phyloP scores from a whole-genome alignment of 2,329 filamentous ascomycete genomes.

The Alternaria sp. region DNA sequence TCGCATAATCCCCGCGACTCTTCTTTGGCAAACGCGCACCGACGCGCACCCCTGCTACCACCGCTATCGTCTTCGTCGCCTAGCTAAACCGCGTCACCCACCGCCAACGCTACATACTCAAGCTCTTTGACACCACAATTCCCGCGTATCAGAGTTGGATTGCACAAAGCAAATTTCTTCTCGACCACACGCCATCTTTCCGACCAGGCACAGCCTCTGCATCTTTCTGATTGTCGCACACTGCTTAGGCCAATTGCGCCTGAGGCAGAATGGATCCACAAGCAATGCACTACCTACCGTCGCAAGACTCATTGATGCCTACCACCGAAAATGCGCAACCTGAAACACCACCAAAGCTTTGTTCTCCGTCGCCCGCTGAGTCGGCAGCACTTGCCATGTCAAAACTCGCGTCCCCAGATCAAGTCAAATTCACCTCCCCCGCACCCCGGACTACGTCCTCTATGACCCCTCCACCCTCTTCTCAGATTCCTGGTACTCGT shows the following conservation, averaged over 20 bases:
- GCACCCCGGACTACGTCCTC: slow-evolving; percentile 57
- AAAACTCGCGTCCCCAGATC: slow-evolving; percentile 35
- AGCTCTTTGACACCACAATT: slow-evolving; percentile 3
- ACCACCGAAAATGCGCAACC: slow-evolving; percentile 42
- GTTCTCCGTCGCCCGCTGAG: slow-evolving; percentile 30
- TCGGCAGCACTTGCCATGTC: slow-evolving; percentile 28
- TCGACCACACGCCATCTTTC: slow-evolving; percentile 1
- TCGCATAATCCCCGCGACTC: slow-evolving; percentile 24
- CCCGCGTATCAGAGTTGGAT: slow-evolving; percentile 17
- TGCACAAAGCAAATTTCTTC: slow-evolving; percentile 13
- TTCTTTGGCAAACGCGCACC: slow-evolving; percentile 26
- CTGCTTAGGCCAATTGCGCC: slow-evolving; percentile 27
- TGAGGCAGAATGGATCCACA: slow-evolving; percentile 43
- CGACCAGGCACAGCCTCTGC: slow-evolving; percentile 5
- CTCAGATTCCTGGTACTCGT: slow-evolving; percentile 60
- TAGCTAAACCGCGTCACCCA: slow-evolving; percentile 11
- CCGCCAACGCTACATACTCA: slow-evolving; percentile 5
- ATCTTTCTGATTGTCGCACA: slow-evolving; percentile 39
- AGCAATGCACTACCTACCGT: slow-evolving; percentile 32
- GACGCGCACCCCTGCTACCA: slow-evolving; percentile 29
- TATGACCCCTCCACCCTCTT: slow-evolving; percentile 72
- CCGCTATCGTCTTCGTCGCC: slow-evolving; percentile 19
- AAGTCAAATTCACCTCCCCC: slow-evolving; percentile 48
- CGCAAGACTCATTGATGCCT: slow-evolving; percentile 43
- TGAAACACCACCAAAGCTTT: slow-evolving; percentile 37